Evolutionary conservation across 2,329 filamentous ascomycete genomes (phyloP), one percentile per base, ranked within the genome.

Genomic region (Pseudogymnoascus sp.): DNA sequence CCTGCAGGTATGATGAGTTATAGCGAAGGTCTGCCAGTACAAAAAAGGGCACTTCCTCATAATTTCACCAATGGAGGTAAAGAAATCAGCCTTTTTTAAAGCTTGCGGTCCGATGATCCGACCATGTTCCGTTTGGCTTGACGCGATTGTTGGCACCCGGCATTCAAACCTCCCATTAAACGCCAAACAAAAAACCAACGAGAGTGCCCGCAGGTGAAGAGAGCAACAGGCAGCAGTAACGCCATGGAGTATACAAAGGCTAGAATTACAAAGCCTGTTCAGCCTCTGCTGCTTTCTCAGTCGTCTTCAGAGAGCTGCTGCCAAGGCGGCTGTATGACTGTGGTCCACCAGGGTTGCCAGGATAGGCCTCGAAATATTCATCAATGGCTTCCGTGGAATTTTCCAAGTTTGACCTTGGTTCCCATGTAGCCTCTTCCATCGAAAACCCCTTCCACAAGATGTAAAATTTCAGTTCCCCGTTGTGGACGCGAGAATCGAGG

Each of bases 401-500:
- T 6, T 28, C 25, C 6, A 67, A 57, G 35, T 66, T 59, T 2
- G 16, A 36, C 6, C 63, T 62, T 6, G 62, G 64, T 58, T 67
- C 65, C 65, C 65, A 66, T n/a, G 62, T 67, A 16, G 61, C 61
- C 6, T 59, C 20, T 3, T 38, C 16, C 6, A 37, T 20, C 1
- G 60, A 25, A 25, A 60, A 67, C 2, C 65, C 64, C 30, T 38
- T 36, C 65, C 65, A 67, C 22, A 66, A 61, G 38, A 67, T 62
- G 38, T 66, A 67, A 6, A 28, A 33, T 9, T 22, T 16, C 22
- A 61, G 59, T 4, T 60, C 43, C 11, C 37, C 33, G 2, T 62
- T 43, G 4, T 57, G 38, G 4, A 62, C 36, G 16, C 60, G 57
- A 9, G 63, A 64, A 36, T 64, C 61, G 11, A 63, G n/a, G 35